Conservation (phyloP, 2,329 filamentous ascomycete species). For the Peltaster fructicola region DNA sequence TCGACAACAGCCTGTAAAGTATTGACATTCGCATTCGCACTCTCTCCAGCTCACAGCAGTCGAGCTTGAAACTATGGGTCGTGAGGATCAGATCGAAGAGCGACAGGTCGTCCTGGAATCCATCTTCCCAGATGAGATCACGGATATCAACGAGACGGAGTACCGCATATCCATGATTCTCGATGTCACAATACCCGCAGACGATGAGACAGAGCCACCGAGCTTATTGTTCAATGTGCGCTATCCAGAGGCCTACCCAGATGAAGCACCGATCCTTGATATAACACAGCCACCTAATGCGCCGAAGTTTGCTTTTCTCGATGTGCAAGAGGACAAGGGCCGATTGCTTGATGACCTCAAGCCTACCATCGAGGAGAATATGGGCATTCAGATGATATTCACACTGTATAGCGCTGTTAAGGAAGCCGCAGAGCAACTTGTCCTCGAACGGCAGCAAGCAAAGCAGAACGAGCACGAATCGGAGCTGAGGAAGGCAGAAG, state of each 20-base stretch:
- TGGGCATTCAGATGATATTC: conserved; percentile 97
- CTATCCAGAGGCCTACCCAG: conserved; percentile 82
- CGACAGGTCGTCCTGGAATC: conserved; percentile 94
- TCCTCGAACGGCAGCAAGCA: conserved; percentile 53
- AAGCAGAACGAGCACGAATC: conserved; percentile 36
- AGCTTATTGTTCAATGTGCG: conserved; percentile 66
- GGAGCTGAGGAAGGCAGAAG: conserved; percentile 48
- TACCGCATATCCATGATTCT: conserved; percentile 76
- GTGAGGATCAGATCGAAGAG: conserved; percentile 87
- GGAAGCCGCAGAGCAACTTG: conserved; percentile 73
- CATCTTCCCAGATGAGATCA: conserved; percentile 96
- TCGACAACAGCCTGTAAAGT: too few species aligned
- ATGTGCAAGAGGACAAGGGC: conserved; percentile 62
- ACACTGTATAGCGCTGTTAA: conserved; percentile 75
- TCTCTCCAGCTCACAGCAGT: too few species aligned
- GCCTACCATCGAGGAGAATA: conserved; percentile 70
- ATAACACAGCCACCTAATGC: conserved; percentile 56
- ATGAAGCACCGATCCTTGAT: conserved; percentile 68
- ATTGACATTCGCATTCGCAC: too few species aligned
- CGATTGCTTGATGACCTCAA: conserved; percentile 52
- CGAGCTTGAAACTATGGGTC: conserved; percentile 30
- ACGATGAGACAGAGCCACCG: conserved; percentile 41
- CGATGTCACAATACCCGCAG: conserved; percentile 40
- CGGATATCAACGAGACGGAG: conserved; percentile 79
- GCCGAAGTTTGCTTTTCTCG: conserved; percentile 53